Percentiles rank a stretch among this genome's conserved stretches.
Evolutionary conservation across 805 yeast genomes (phyloP).

Genomic region (Gaillardinia entomophila): DNA sequence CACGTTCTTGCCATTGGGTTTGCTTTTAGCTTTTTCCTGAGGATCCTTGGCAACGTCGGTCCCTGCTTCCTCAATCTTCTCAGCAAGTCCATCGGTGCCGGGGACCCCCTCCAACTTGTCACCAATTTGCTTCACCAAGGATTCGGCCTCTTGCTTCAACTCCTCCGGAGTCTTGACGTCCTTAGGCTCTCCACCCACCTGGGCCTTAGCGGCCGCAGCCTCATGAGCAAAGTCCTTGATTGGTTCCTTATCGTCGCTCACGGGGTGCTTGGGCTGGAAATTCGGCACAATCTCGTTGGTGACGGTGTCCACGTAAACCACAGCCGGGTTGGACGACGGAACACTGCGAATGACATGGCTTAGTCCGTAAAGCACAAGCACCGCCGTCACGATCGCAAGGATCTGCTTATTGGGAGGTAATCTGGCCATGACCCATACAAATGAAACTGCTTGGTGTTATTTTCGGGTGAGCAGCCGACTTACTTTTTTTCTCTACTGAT

Average conservation of each 20-base stretch:
- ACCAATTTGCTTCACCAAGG: slow-evolving; percentile 2
- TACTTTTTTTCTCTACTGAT: neutral
- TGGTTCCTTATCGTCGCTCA: neutral
- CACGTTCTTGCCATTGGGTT: neutral
- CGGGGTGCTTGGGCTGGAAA: neutral
- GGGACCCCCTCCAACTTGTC: neutral
- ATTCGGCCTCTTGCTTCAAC: neutral
- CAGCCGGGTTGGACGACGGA: neutral
- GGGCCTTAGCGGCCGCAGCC: slow-evolving; percentile 5
- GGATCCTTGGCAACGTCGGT: neutral
- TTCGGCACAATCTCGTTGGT: slow-evolving; percentile 4
- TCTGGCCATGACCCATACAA: slow-evolving; percentile 1
- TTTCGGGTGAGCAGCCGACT: neutral
- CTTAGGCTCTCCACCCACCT: slow-evolving; percentile 1
- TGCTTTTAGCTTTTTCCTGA: neutral
- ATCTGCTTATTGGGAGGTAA: neutral
- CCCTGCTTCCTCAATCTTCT: neutral
- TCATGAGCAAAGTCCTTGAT: slow-evolving; percentile 6
- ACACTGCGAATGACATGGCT: neutral
- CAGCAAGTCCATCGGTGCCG: too few relatives aligned
- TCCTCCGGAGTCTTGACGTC: neutral
- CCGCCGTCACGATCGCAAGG: neutral
- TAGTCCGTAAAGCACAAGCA: neutral
- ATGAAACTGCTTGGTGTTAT: neutral
- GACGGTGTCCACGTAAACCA: slow-evolving; percentile 9